A percentile compares a stretch with the other conserved stretches of the same genome.
Evolutionary conservation across 176 grass and related monocot genomes (phyloP).

Genomic region (Aechmea fasciata): DNA sequence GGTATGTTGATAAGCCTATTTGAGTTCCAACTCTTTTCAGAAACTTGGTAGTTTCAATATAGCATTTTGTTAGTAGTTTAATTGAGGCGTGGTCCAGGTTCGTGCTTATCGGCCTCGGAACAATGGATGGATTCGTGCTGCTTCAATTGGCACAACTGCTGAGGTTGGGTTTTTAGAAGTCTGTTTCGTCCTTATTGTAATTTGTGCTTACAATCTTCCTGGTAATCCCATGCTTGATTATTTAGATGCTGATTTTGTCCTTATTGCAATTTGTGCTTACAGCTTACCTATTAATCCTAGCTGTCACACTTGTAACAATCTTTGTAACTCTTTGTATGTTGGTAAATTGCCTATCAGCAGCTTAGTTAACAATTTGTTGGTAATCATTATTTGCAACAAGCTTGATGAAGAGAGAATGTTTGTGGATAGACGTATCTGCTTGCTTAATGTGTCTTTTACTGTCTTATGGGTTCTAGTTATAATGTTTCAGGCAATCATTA

Average conservation of each 20-base stretch:
- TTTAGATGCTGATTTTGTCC: slow-evolving; percentile 19
- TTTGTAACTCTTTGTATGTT: too few species aligned
- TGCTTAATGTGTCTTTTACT: too few species aligned
- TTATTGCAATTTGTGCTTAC: slow-evolving; percentile 3
- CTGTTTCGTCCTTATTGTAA: slow-evolving; percentile 9
- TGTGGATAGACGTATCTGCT: too few species aligned
- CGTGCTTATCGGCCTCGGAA: slow-evolving; percentile 29
- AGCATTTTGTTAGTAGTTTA: background rate
- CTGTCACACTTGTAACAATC: background rate
- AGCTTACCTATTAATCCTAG: slow-evolving; percentile 1
- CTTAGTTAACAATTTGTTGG: too few species aligned
- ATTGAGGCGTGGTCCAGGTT: slow-evolving; percentile 39
- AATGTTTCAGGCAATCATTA: too few species aligned
- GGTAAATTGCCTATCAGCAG: too few species aligned
- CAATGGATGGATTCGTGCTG: slow-evolving; percentile 30
- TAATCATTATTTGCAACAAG: too few species aligned
- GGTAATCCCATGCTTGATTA: background rate
- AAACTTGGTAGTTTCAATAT: slow-evolving; percentile 16
- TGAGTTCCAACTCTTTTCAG: slow-evolving; percentile 17
- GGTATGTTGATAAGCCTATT: slow-evolving; percentile 40
- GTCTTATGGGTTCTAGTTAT: too few species aligned
- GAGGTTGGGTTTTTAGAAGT: slow-evolving; percentile 42
- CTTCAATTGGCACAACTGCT: slow-evolving; percentile 87
- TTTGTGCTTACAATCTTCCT: slow-evolving; percentile 1
- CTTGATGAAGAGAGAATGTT: too few species aligned